Base-by-base conservation (phyloP, 208 protist genomes). In the Borovskyia barvae region DNA sequence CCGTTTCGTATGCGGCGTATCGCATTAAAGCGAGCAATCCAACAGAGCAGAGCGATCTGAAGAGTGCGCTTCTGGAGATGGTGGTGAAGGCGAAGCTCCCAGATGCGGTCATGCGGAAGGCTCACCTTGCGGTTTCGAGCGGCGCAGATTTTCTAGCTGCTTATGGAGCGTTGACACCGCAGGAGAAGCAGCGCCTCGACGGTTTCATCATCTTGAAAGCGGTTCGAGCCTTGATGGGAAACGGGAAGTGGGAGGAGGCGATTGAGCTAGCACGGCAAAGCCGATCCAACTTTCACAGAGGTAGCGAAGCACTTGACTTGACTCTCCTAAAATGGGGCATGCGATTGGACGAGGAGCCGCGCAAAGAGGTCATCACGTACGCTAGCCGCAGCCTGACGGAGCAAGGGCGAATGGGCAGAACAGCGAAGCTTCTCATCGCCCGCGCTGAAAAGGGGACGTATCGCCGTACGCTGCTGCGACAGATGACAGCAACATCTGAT, bases 171-270 rank as follows among this genome's bases (percentile, higher is more conserved):
- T 75, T 66, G 51, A 81, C 53, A 22, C 55, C 37, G 8, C 50
- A 29, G 12, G 55, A 68, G 26, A 70, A 53, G 35, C 52, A 56
- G 35, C 48, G 28, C 3, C 54, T 77, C 11, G 71, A 77, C 41
- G 35, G 32, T 11, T 28, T 14, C 0, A 47, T 85, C 37, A 63
- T 82, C 12, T 39, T 62, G 15, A 80, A 73, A 42, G 62, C 72
- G 2, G 35, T 79, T 20, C 30, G 35, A 12, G n/a, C 52, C 41
- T 60, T 87, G 4, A 42, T 73, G 3, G 24, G 19, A 29, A 37
- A 59, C 39, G 81, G 72, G 20, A 55, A 39, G 14, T 93, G 87
- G 84, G 68, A 87, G 52, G 81, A 89, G 46, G 80, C 83, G 15
- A 59, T 93, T 30, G 55, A 68, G 25, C 45, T 93, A 17, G 65